Percentiles rank a stretch among this genome's conserved stretches.
phyloP scores from a whole-genome alignment of 768 basidiomycete species.

The Vararia minispora region DNA sequence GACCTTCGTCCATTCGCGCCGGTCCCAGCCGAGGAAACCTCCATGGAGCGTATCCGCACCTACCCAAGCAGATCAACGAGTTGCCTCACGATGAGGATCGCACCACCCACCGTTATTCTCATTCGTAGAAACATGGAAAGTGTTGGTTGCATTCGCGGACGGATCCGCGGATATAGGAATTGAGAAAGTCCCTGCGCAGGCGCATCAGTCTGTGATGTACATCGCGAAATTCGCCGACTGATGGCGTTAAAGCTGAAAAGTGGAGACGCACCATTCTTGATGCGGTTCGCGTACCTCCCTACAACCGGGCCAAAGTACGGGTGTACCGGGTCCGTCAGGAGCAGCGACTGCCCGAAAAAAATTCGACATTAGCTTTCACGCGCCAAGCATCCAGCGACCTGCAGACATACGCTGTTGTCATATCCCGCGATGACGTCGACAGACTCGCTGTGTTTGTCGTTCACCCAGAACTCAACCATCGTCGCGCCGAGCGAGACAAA shows the following conservation, averaged over 20 bases:
- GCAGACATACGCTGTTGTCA: neutral
- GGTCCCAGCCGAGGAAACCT: conserved; percentile 4
- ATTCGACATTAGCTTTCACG: too few species aligned
- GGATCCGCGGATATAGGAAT: neutral
- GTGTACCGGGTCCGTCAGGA: neutral
- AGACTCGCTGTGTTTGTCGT: neutral
- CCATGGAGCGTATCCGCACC: conserved; percentile 4
- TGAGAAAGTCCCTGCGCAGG: conserved; percentile 1
- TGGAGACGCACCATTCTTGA: conserved; percentile 2
- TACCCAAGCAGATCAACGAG: neutral
- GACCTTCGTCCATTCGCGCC: neutral
- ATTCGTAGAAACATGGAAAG: neutral
- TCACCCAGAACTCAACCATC: neutral
- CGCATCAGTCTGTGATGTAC: neutral
- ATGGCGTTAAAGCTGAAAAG: too few species aligned
- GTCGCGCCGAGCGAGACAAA: neutral
- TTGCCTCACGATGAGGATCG: neutral
- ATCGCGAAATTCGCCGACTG: too few species aligned
- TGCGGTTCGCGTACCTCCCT: conserved; percentile 6
- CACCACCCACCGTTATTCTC: neutral
- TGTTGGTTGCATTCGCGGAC: neutral
- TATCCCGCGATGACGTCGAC: neutral
- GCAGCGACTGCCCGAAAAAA: neutral
- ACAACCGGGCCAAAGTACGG: neutral
- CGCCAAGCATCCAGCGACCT: neutral